Percentiles rank a stretch among this genome's conserved stretches.
Evolutionary conservation across 345 rosid genomes (phyloP).

Genomic region (Mangifera indica): DNA sequence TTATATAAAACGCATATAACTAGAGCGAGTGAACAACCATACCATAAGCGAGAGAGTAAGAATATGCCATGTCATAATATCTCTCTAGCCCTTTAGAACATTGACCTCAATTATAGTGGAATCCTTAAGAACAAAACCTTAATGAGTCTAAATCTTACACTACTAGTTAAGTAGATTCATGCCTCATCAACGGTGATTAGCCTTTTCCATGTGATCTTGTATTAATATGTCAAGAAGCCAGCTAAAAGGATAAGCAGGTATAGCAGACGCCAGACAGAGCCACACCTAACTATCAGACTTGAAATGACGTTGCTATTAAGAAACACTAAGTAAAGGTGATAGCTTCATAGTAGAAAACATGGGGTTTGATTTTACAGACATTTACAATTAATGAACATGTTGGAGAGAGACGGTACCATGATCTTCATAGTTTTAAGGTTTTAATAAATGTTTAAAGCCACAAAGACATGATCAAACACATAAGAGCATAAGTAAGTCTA

Average conservation of each 20-base stretch:
- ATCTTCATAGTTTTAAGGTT: too few species aligned
- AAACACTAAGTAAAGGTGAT: too few species aligned
- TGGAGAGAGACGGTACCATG: too few species aligned
- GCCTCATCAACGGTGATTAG: neutral
- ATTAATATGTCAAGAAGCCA: neutral
- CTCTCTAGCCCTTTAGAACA: neutral
- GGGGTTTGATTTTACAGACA: too few species aligned
- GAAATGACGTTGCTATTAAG: too few species aligned
- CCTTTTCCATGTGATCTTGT: neutral
- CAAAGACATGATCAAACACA: too few species aligned
- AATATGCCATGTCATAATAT: neutral
- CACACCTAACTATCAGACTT: neutral
- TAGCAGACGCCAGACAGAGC: too few species aligned
- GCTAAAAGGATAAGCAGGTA: constrained; percentile 7
- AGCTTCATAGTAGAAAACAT: too few species aligned
- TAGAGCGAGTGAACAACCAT: neutral
- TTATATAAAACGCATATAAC: neutral
- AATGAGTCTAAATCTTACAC: neutral
- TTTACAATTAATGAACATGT: too few species aligned
- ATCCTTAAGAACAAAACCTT: neutral
- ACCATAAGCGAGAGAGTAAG: neutral
- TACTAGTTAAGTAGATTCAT: neutral
- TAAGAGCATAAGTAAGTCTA: too few species aligned
- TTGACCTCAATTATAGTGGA: neutral
- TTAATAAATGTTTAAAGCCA: too few species aligned